Conservation (phyloP, 345 rosid species). For the Eucalyptus lansdowneana region DNA sequence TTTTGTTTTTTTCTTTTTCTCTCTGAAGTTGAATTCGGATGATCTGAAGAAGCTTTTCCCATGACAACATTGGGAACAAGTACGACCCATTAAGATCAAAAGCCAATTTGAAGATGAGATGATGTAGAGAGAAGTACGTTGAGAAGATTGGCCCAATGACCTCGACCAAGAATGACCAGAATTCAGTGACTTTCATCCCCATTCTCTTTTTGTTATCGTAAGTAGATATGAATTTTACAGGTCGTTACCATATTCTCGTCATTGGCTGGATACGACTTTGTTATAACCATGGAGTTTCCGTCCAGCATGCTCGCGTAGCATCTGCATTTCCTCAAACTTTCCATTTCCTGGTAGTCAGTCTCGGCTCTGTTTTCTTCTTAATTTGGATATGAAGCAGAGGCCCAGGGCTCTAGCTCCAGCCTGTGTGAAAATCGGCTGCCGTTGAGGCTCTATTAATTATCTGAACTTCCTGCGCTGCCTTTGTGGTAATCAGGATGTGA, state of each 20-base stretch:
- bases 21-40: not conserved
- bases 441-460: not conserved
- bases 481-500: not conserved
- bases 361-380: not conserved
- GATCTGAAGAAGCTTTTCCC: not conserved
- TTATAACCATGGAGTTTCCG: not conserved
- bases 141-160: not conserved
- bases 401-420: not conserved
- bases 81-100: not conserved
- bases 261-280: not conserved
- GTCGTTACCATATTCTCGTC: not conserved
- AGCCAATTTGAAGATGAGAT: not conserved
- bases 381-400: not conserved
- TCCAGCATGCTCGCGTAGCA: not conserved
- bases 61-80: not conserved
- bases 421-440: not conserved
- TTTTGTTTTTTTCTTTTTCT: too few species aligned
- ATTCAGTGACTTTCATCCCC: not conserved
- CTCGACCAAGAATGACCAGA: too few species aligned
- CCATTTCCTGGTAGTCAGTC: not conserved
- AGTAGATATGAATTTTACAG: fast-evolving
- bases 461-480: not conserved
- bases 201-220: too few species aligned
- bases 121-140: not conserved
- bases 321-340: not conserved